These are phyloP conservation scores for Mycena filopes DNA, from an alignment of 768 basidiomycete species.

Conservation along the genomic window DNA sequence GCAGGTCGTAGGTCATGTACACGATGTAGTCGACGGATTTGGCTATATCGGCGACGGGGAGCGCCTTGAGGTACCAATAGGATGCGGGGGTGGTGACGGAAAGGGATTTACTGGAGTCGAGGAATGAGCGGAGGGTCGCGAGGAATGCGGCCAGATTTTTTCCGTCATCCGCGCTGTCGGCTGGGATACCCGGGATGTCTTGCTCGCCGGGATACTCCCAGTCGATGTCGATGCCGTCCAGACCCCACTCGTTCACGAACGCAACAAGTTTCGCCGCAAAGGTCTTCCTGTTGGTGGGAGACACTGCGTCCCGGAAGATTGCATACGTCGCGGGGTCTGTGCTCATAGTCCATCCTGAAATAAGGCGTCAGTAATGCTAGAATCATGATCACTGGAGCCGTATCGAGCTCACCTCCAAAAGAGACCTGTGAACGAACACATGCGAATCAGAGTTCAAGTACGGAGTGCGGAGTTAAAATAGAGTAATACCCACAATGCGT, in stretches of 20 bases:
- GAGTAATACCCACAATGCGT: slow-evolving; percentile 2
- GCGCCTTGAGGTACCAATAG: slow-evolving; percentile 5
- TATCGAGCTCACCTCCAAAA: too few relatives aligned
- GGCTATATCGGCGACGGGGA: not conserved
- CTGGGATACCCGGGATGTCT: slow-evolving; percentile 9
- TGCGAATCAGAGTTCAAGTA: too few relatives aligned
- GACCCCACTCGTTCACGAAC: not conserved
- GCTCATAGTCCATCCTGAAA: not conserved
- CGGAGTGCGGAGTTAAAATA: too few relatives aligned
- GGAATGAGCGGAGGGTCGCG: not conserved
- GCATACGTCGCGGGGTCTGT: not conserved
- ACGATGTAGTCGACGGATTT: slow-evolving; percentile 4
- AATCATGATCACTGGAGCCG: too few relatives aligned
- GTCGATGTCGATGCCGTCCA: slow-evolving; percentile 1
- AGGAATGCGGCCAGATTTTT: not conserved
- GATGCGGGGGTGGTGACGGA: not conserved
- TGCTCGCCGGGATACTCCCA: slow-evolving; percentile 8
- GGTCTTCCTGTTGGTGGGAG: not conserved
- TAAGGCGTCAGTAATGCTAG: too few relatives aligned
- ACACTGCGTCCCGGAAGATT: not conserved
- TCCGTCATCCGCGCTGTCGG: not conserved
- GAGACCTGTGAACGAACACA: too few relatives aligned
- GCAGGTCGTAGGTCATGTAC: slow-evolving; percentile 18
- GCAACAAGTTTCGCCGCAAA: not conserved
- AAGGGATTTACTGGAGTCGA: not conserved